Conservation (phyloP, 108 stramenopile species). For the Cafeteria roenbergensis region DNA sequence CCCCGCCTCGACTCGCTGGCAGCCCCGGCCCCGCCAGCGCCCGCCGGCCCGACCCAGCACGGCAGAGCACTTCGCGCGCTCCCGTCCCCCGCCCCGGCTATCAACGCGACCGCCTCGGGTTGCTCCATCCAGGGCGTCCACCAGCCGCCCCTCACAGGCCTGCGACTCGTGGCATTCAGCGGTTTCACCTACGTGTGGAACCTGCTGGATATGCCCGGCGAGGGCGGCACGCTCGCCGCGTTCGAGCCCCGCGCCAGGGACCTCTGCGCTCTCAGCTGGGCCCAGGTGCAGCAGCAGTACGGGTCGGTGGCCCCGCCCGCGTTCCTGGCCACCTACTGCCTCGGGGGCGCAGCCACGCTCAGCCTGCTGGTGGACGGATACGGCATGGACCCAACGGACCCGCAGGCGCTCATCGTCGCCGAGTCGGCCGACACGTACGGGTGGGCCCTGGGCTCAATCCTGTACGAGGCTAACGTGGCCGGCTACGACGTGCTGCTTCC, state of each 20-base stretch:
- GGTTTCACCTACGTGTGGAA: conserved; percentile 19
- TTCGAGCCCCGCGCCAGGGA: conserved; percentile 19
- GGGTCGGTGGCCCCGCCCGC: not conserved
- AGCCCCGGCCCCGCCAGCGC: not conserved
- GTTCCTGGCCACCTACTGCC: conserved; percentile 30
- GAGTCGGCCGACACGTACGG: not conserved
- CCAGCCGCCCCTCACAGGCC: not conserved
- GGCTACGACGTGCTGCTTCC: not conserved
- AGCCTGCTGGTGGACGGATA: conserved; percentile 32
- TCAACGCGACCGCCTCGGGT: too few relatives aligned
- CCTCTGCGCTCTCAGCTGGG: conserved; percentile 15
- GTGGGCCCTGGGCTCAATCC: not conserved
- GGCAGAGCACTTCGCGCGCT: not conserved
- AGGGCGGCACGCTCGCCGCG: conserved; percentile 5
- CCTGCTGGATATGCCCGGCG: conserved; percentile 3
- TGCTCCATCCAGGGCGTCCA: not conserved
- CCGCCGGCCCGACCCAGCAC: not conserved
- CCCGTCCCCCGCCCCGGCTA: too few relatives aligned
- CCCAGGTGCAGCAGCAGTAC: conserved; percentile 15
- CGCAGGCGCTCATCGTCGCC: not conserved
- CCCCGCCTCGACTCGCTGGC: not conserved
- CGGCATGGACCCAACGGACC: conserved; percentile 8
- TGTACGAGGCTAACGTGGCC: not conserved
- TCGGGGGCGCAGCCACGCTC: conserved; percentile 23
- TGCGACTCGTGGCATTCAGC: conserved; percentile 24